Percentiles rank a stretch among this genome's conserved stretches.
phyloP scores from a whole-genome alignment of 108 stramenopile genomes.

The Mediolabrus comicus region DNA sequence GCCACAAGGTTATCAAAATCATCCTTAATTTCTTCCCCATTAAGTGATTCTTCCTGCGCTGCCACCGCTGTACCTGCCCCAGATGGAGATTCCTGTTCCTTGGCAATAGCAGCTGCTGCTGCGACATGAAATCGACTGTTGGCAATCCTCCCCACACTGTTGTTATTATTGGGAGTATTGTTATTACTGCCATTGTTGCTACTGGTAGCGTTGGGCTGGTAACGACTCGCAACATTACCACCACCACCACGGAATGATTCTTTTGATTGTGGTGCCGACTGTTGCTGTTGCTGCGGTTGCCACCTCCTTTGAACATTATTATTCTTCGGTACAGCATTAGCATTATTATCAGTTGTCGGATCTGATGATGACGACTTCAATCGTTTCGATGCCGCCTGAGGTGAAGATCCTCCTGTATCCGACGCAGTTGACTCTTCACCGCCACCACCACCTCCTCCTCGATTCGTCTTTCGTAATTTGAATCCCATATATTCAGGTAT shows the following conservation, averaged over 20 bases:
- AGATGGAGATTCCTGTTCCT: background rate
- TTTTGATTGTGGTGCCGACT: background rate
- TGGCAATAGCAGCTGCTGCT: background rate
- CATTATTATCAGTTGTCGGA: background rate
- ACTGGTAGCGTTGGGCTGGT: background rate
- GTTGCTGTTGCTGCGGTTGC: slow-evolving; percentile 9
- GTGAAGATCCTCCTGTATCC: background rate
- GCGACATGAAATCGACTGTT: background rate
- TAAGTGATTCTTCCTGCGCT: background rate
- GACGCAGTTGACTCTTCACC: background rate
- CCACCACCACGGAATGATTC: background rate
- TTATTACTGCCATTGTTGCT: background rate
- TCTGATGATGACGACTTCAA: background rate
- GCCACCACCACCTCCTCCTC: background rate
- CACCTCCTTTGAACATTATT: background rate
- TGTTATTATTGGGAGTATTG: background rate
- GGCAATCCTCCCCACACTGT: background rate
- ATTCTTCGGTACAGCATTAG: background rate
- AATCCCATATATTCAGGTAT: background rate
- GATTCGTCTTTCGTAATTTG: background rate
- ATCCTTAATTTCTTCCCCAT: background rate
- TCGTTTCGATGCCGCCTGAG: background rate
- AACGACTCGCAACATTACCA: background rate
- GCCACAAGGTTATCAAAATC: background rate
- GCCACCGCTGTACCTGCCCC: background rate